Evolutionary conservation across 1,284 basidiomycete species (phyloP), one percentile per base, ranked within the genome.

Genomic region (Caloboletus inedulis): DNA sequence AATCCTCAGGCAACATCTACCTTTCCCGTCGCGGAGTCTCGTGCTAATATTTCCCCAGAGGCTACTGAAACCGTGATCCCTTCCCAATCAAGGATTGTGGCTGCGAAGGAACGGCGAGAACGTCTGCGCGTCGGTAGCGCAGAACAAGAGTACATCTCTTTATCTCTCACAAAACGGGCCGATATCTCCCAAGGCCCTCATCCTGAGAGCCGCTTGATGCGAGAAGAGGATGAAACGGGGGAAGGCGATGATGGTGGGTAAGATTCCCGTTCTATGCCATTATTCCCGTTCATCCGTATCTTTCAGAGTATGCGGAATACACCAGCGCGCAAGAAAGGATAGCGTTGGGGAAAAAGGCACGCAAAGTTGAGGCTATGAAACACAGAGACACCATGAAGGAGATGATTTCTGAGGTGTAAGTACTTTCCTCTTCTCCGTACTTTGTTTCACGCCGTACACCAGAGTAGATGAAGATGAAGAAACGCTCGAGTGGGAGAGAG

Each of bases 201-300:
- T 77, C 92, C 91, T 10, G 90, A 91, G 61, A 94, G 90, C 62
- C 79, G 94, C 16, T 72, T 98, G 16, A 74, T 94, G 71, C 74
- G 94, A 49, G 95, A 98, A 70, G 94, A 97, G 40, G 94, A 98
- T 67, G 92, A 96, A 61, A 69, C 91, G 2, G 94, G 93, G 1
- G 93, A 97, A 62, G 94, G 89, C 0, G 94, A 96, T 51, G 94
- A 97, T 62, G 92, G 91, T 92, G 59, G 54, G 81, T 66, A 44
- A 46, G n/a, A 44, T 48, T 40, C 54, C n/a, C 19, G 18, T 30
- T 37, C 18, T 8, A 43, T 37, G 29, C 49, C 14, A 43, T 49
- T 35, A 54, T 41, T 52, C 27, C 57, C 49, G 48, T 44, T 63
- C 46, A 49, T 41, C 21, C 44, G 18, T 54, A 40, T 34, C 18